Evolutionary conservation across 2,329 filamentous ascomycete species (phyloP), one percentile per base, ranked within the genome.

Genomic region (Diaporthe vexans): DNA sequence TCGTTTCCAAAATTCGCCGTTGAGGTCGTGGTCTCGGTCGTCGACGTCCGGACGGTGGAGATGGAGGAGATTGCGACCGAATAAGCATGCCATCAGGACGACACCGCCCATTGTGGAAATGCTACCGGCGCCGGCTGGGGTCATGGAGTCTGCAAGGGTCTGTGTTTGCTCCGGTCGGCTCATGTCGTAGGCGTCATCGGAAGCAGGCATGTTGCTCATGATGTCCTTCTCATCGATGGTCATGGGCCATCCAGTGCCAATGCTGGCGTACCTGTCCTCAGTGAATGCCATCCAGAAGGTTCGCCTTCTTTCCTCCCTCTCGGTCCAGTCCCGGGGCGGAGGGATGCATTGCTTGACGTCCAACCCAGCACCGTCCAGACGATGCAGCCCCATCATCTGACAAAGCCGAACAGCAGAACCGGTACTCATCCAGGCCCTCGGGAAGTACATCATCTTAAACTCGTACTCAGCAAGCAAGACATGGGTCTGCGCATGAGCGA

Each of bases 171-270:
- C 92, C 3, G 94, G 91, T 61, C 91, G 93, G 84, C 94, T 95
- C 84, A 93, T 92, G 26, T 95, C 89, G 79, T 94, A 99, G 1
- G 95, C 92, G 68, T 97, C 94, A 74, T 98, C 96, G 1, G 93
- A 93, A 1, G 93, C 86, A 3, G 97, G 97, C 35, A 99, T 86
- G 77, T 95, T 93, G 33, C 95, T 97, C 85, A 94, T 88, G 77
- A 98, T 94, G 85, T 99, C 97, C 81, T 90, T 91, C 84, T 99
- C 97, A 77, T 98, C 96, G 72, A 98, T 91, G 0, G 90, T 92
- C 94, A 98, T 96, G 0, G 97, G 97, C 97, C 97, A 98, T 9
- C 97, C 97, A 2, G 97, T 98, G 46, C 97, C 97, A 73, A 98
- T 97, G 79, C 95, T 98, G 8, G 95, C 94, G 83, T 98, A 98